Evolutionary conservation across 176 grass and related monocot species (phyloP).

Genomic region (Hyparrhenia diplandra): DNA sequence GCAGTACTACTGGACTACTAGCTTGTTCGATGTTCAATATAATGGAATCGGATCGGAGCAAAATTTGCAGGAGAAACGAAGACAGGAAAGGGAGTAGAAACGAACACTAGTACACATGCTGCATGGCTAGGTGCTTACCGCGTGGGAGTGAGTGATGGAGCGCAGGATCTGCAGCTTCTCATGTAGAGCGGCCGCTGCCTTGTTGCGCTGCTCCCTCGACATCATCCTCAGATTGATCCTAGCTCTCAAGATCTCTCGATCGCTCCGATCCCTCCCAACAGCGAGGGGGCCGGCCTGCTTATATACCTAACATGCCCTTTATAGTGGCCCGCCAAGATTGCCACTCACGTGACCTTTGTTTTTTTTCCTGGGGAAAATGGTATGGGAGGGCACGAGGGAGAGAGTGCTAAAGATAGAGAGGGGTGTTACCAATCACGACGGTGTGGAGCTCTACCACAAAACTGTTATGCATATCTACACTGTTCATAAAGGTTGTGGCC

Average conservation of each 20-base stretch:
- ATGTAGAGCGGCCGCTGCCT: constrained; percentile 48
- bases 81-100: too few species aligned
- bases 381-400: too few species aligned
- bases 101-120: background rate
- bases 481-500: too few species aligned
- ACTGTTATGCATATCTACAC: too few species aligned
- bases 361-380: too few species aligned
- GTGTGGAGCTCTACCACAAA: too few species aligned
- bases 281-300: too few species aligned
- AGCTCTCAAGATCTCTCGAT: background rate
- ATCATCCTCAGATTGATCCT: constrained; percentile 35
- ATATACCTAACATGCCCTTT: background rate
- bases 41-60: background rate
- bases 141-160: constrained; percentile 74
- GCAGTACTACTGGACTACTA: background rate
- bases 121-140: constrained; percentile 16
- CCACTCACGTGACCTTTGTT: too few species aligned
- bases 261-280: background rate
- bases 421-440: too few species aligned
- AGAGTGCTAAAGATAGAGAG: too few species aligned
- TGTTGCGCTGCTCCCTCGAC: constrained; percentile 81
- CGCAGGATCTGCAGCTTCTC: constrained; percentile 87
- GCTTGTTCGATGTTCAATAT: background rate
- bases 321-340: background rate
- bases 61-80: background rate